Evolutionary conservation across 2,329 filamentous ascomycete genomes (phyloP).

Genomic region (Dactylellina haptotyla): DNA sequence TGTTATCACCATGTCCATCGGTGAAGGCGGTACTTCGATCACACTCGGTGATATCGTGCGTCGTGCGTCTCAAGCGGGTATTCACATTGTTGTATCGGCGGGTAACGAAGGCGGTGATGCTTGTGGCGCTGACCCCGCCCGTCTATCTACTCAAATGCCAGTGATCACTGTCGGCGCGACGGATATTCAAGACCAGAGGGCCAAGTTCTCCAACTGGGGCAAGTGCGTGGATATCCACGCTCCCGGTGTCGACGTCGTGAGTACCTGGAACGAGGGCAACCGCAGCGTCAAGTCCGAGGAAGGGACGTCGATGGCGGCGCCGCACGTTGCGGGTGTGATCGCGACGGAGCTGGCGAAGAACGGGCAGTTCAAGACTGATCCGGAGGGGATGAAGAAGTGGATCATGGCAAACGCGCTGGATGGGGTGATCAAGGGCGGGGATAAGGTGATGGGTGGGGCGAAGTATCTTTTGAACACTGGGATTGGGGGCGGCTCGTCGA

Average conservation of each 20-base stretch:
- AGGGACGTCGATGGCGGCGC: slow-evolving; percentile 66
- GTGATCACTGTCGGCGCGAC: slow-evolving; percentile 63
- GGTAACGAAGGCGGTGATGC: slow-evolving; percentile 60
- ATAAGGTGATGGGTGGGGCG: slow-evolving; percentile 7
- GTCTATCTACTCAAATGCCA: slow-evolving; percentile 60
- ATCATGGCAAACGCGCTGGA: slow-evolving; percentile 49
- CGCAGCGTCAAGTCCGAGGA: slow-evolving; percentile 64
- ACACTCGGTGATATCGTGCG: slow-evolving; percentile 67
- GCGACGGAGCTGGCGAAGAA: slow-evolving; percentile 55
- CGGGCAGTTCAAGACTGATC: slow-evolving; percentile 47
- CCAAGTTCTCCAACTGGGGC: slow-evolving; percentile 64
- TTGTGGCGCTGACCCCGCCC: slow-evolving; percentile 60
- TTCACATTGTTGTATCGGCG: slow-evolving; percentile 62
- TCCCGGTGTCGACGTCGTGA: slow-evolving; percentile 68
- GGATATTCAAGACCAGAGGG: slow-evolving; percentile 59
- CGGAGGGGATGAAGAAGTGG: slow-evolving; percentile 55
- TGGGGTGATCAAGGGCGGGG: slow-evolving; percentile 32
- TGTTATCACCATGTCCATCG: slow-evolving; percentile 70
- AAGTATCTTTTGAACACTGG: slow-evolving; percentile 35
- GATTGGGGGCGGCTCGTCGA: not conserved
- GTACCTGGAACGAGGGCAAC: slow-evolving; percentile 66
- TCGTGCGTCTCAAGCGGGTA: slow-evolving; percentile 62
- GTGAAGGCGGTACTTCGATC: slow-evolving; percentile 62
- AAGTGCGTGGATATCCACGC: slow-evolving; percentile 69
- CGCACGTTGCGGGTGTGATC: slow-evolving; percentile 59